phyloP scores from a whole-genome alignment of 106 monocot genomes.

The Dendrobium nobile region DNA sequence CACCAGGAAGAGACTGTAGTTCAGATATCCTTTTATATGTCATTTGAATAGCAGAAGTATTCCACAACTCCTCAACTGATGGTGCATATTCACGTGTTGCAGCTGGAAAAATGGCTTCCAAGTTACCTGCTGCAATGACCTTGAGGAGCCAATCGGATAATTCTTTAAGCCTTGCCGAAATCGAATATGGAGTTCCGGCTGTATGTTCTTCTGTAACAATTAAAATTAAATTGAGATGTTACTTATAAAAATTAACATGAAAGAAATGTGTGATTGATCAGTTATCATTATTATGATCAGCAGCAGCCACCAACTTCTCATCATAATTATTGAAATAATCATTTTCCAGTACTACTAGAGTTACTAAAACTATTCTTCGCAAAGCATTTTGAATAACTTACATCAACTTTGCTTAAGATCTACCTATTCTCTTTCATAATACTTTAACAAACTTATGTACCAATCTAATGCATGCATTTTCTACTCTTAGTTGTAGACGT shows the following conservation, averaged over 20 bases:
- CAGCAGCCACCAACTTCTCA: neutral
- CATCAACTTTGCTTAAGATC: neutral
- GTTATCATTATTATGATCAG: neutral
- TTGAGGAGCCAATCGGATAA: slow-evolving; percentile 77
- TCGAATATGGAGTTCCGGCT: slow-evolving; percentile 37
- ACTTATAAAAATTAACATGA: neutral
- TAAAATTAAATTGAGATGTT: neutral
- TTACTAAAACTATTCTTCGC: too few relatives aligned
- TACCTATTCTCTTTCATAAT: neutral
- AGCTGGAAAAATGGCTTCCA: slow-evolving; percentile 82
- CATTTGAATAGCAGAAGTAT: slow-evolving; percentile 75
- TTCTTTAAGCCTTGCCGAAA: slow-evolving; percentile 54
- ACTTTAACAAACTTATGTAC: neutral
- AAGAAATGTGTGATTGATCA: neutral
- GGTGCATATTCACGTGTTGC: slow-evolving; percentile 81
- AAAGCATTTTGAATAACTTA: neutral
- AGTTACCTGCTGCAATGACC: slow-evolving; percentile 52
- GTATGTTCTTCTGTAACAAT: slow-evolving; percentile 17
- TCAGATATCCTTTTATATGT: slow-evolving; percentile 65
- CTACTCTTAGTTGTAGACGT: neutral
- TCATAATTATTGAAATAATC: neutral
- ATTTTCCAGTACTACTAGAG: neutral
- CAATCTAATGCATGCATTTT: neutral
- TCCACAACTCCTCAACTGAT: slow-evolving; percentile 78
- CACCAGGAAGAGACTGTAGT: slow-evolving; percentile 43